A percentile compares a stretch with the other conserved stretches of the same genome.
These are phyloP conservation scores for Lathyrus sativus DNA, from an alignment of 306 rosid species.

Conservation along the genomic window DNA sequence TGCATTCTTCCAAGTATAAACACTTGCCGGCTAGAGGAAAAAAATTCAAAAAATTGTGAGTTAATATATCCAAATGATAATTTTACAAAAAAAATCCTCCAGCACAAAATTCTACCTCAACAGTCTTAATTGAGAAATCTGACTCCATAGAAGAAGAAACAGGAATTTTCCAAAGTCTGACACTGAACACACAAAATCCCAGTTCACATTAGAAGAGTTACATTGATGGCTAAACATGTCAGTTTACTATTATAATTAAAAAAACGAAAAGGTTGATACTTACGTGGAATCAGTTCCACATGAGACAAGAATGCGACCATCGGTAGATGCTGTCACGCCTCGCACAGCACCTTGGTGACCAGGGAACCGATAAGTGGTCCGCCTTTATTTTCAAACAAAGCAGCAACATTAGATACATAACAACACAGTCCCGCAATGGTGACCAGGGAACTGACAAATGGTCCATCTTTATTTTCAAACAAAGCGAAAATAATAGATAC, in stretches of 20 bases:
- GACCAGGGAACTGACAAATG: slow-evolving; percentile 17
- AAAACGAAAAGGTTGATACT: slow-evolving; percentile 34
- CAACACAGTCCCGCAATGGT: background rate
- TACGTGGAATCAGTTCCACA: slow-evolving; percentile 95
- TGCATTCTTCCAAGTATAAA: slow-evolving; percentile 74
- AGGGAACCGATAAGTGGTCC: slow-evolving; percentile 73
- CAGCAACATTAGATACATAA: slow-evolving; percentile 23
- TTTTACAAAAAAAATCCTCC: background rate
- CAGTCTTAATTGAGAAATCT: slow-evolving; percentile 44
- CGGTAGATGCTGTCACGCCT: slow-evolving; percentile 76
- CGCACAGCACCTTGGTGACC: slow-evolving; percentile 93
- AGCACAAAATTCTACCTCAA: slow-evolving; percentile 53
- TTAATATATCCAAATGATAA: slow-evolving; percentile 4
- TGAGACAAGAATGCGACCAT: slow-evolving; percentile 80
- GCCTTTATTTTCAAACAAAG: slow-evolving; percentile 48
- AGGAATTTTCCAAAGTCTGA: slow-evolving; percentile 87
- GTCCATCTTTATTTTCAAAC: slow-evolving; percentile 57
- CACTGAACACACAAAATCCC: slow-evolving; percentile 48
- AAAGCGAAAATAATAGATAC: slow-evolving; percentile 33
- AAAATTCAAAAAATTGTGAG: slow-evolving; percentile 31
- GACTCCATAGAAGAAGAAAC: slow-evolving; percentile 50
- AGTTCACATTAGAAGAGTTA: slow-evolving; percentile 32
- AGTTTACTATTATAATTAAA: background rate
- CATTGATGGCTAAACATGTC: slow-evolving; percentile 18
- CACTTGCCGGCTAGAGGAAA: slow-evolving; percentile 65